phyloP scores from a whole-genome alignment of 75 land plant genomes.

The Selaginella moellendorffii region DNA sequence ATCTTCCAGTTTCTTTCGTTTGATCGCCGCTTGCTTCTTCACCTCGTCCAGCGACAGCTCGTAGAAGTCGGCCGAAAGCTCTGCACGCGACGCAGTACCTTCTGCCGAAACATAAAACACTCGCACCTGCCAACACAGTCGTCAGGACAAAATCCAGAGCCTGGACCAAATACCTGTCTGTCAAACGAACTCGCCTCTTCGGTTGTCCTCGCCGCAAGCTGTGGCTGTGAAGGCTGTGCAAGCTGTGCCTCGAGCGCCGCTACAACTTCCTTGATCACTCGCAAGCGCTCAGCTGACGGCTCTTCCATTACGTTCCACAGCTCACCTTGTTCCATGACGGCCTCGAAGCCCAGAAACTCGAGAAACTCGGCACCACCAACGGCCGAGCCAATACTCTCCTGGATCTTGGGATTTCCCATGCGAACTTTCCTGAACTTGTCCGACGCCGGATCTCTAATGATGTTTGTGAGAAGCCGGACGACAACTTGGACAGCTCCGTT shows the following conservation, averaged over 20 bases:
- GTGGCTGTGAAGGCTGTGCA: neutral
- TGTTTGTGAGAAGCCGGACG: slow-evolving; percentile 39
- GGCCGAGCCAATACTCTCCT: slow-evolving; percentile 44
- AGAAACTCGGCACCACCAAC: slow-evolving; percentile 58
- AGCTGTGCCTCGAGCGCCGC: slow-evolving; percentile 29
- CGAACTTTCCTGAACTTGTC: slow-evolving; percentile 53
- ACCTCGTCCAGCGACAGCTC: slow-evolving; percentile 47
- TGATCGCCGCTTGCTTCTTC: slow-evolving; percentile 51
- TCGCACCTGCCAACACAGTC: slow-evolving; percentile 29
- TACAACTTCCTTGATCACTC: slow-evolving; percentile 21
- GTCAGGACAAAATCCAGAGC: neutral
- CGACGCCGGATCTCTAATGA: slow-evolving; percentile 46
- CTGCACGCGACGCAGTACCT: slow-evolving; percentile 46
- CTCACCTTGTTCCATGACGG: slow-evolving; percentile 49
- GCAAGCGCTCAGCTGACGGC: slow-evolving; percentile 29
- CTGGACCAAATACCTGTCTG: slow-evolving; percentile 68
- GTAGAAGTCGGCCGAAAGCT: slow-evolving; percentile 68
- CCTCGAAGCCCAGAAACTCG: slow-evolving; percentile 49
- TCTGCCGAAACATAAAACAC: slow-evolving; percentile 66
- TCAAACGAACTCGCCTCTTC: slow-evolving; percentile 15
- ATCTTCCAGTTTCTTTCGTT: slow-evolving; percentile 65
- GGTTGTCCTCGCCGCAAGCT: slow-evolving; percentile 5
- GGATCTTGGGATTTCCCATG: slow-evolving; percentile 62
- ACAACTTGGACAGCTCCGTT: slow-evolving; percentile 46
- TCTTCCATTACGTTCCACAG: slow-evolving; percentile 55